Conservation (phyloP, 164 flowering plant species). For the Vitis vinifera region ASM3070453v1 NC_081806.1:4315001-4315500, state of each 20-base stretch:
- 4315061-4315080: slow-evolving; percentile 1
- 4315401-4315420: background rate
- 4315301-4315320: background rate
- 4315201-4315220: slow-evolving; percentile 3
- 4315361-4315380: background rate
- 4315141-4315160: background rate
- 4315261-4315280: slow-evolving; percentile 8
- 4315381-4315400: background rate
- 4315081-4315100: slow-evolving; percentile 15
- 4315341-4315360: background rate
- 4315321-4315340: background rate
- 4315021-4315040: background rate
- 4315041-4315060: slow-evolving; percentile 7
- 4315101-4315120: background rate
- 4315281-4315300: slow-evolving; percentile 23
- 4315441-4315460: slow-evolving; percentile 34
- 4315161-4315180: background rate
- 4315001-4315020: too few relatives aligned
- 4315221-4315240: slow-evolving; percentile 27
- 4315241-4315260: slow-evolving; percentile 23
- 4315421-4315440: background rate
- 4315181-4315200: background rate
- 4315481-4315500: slow-evolving; percentile 67
- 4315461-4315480: slow-evolving; percentile 34
- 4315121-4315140: background rate